Evolutionary conservation across 164 flowering plant species (phyloP).

Genomic region (Macadamia integrifolia): DNA sequence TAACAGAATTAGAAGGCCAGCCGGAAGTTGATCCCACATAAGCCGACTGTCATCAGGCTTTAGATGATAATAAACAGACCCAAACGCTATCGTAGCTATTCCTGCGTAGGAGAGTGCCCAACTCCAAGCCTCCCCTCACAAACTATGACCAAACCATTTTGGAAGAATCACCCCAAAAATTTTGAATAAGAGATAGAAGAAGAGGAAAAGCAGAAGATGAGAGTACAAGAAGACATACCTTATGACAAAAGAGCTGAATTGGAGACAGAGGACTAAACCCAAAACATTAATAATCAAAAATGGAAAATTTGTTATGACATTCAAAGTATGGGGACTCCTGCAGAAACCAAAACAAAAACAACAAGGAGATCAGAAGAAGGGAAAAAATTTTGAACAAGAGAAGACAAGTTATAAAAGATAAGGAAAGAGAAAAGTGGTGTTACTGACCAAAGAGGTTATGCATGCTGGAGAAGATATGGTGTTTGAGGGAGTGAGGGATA

Average conservation of each 20-base stretch:
- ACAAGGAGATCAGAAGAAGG: neutral
- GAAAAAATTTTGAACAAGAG: neutral
- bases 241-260: conserved; percentile 30
- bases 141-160: conserved; percentile 23
- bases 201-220: neutral
- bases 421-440: neutral
- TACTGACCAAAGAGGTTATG: conserved; percentile 46
- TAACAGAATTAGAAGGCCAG: conserved; percentile 12
- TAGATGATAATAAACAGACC: conserved; percentile 62
- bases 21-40: conserved; percentile 54
- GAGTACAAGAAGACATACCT: conserved; percentile 22
- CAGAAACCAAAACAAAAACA: neutral
- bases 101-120: conserved; percentile 53
- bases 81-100: conserved; percentile 39
- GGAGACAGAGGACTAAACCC: conserved; percentile 42
- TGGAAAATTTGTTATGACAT: conserved; percentile 43
- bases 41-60: conserved; percentile 49
- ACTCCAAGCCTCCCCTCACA: conserved; percentile 42
- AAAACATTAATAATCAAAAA: conserved; percentile 45
- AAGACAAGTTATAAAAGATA: neutral
- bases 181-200: neutral
- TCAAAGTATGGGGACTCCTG: conserved; percentile 36
- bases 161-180: neutral
- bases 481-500: conserved; percentile 32
- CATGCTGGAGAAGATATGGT: conserved; percentile 46